phyloP scores from a whole-genome alignment of 2,329 filamentous ascomycete genomes.

The Helicocarpus griseus region DNA sequence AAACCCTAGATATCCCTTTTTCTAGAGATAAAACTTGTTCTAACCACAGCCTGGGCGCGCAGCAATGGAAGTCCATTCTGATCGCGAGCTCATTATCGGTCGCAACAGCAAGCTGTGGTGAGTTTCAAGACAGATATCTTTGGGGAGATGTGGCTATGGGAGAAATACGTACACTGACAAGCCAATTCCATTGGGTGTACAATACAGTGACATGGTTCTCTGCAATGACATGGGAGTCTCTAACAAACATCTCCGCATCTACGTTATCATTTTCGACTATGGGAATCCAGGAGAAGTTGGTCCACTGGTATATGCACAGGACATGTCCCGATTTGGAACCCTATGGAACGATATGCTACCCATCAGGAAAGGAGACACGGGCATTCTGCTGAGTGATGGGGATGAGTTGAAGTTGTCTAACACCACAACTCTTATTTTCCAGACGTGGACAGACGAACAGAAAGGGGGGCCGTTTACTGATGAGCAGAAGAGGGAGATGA shows the following conservation, averaged over 20 bases:
- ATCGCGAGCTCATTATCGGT: constrained; percentile 11
- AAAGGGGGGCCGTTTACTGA: constrained; percentile 14
- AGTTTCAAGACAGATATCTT: background rate
- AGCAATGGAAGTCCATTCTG: constrained; percentile 10
- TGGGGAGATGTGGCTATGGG: background rate
- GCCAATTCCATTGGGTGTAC: background rate
- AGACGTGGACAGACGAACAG: background rate
- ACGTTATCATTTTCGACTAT: constrained; percentile 33
- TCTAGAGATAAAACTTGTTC: background rate
- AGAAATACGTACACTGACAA: background rate
- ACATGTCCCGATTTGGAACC: constrained; percentile 33
- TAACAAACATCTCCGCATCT: constrained; percentile 34
- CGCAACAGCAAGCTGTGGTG: constrained; percentile 11
- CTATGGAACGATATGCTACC: constrained; percentile 26
- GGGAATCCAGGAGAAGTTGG: constrained; percentile 27
- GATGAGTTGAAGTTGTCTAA: constrained; percentile 20
- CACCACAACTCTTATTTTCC: constrained; percentile 6
- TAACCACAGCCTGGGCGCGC: background rate
- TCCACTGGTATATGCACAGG: constrained; percentile 35
- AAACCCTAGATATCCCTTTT: background rate
- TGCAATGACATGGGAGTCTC: constrained; percentile 26
- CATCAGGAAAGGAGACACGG: constrained; percentile 8
- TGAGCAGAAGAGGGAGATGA: constrained; percentile 26
- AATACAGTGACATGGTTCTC: constrained; percentile 20
- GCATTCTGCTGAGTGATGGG: constrained; percentile 13